These are phyloP conservation scores for Fusarium mexicanum DNA, from an alignment of 2,329 filamentous ascomycete species.

Conservation along the genomic window DNA sequence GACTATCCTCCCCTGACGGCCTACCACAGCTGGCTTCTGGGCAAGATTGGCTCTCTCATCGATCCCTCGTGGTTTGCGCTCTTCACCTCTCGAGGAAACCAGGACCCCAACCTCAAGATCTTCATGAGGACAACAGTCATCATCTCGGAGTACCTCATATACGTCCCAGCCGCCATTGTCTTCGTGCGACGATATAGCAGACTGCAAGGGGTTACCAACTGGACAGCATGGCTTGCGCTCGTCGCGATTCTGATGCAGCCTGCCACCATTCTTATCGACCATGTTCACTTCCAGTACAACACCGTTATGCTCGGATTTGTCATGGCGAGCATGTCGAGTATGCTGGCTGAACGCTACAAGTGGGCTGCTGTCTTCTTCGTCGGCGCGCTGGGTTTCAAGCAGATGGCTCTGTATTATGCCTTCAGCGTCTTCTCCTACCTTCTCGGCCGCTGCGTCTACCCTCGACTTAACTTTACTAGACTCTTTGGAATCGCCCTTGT, in stretches of 20 bases:
- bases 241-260: constrained; percentile 94
- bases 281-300: constrained; percentile 98
- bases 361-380: constrained; percentile 97
- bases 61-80: constrained; percentile 89
- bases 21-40: constrained; percentile 97
- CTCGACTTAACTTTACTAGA: constrained; percentile 71
- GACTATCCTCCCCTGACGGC: constrained; percentile 98
- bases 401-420: constrained; percentile 98
- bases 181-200: constrained; percentile 85
- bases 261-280: constrained; percentile 88
- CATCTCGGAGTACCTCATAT: constrained; percentile 89
- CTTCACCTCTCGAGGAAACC: constrained; percentile 80
- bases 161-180: constrained; percentile 84
- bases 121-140: constrained; percentile 96
- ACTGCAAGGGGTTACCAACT: constrained; percentile 78
- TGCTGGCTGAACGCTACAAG: constrained; percentile 83
- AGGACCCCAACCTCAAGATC: constrained; percentile 83
- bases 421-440: constrained; percentile 93
- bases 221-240: constrained; percentile 85
- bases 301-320: constrained; percentile 97
- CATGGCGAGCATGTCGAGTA: constrained; percentile 85
- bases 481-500: constrained; percentile 79
- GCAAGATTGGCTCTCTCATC: constrained; percentile 82
- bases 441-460: constrained; percentile 84
- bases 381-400: constrained; percentile 93